phyloP scores from a whole-genome alignment of 768 basidiomycete species.

The Coprinopsis strossmayeri region DNA sequence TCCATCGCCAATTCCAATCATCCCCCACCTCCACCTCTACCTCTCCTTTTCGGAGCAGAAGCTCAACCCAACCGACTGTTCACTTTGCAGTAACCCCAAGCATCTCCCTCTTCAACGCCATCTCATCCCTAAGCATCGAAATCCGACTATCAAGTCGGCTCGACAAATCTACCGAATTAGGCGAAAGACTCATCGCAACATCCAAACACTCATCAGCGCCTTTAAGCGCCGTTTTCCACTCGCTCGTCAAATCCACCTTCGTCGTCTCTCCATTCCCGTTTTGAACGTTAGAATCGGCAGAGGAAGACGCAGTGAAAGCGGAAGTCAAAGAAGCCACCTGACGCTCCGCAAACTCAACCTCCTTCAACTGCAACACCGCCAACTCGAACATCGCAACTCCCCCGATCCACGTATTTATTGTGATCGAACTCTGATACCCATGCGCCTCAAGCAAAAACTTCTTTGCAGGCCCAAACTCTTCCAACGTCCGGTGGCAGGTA shows the following conservation, averaged over 20 bases:
- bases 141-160: constrained; percentile 67
- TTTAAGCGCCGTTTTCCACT: constrained; percentile 46
- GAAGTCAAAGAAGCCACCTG: constrained; percentile 4
- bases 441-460: constrained; percentile 47
- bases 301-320: not conserved
- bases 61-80: too few species aligned
- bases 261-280: too few species aligned
- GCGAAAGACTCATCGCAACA: constrained; percentile 40
- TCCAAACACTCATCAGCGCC: constrained; percentile 46
- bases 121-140: constrained; percentile 65
- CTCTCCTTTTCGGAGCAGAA: too few species aligned
- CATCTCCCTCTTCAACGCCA: constrained; percentile 53
- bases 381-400: constrained; percentile 65
- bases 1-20: too few species aligned
- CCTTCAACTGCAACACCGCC: constrained; percentile 63
- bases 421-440: constrained; percentile 24
- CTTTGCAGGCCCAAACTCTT: constrained; percentile 37
- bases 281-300: too few species aligned
- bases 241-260: constrained; percentile 21
- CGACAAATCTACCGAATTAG: constrained; percentile 54
- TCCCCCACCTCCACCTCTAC: too few species aligned
- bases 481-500: constrained; percentile 53
- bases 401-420: constrained; percentile 56
- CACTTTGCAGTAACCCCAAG: too few species aligned
- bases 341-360: constrained; percentile 32